A percentile compares a stretch with the other conserved stretches of the same genome.
These are phyloP conservation scores for Nicotiana knightiana DNA, from an alignment of 257 asterid genomes.

Conservation along the genomic window DNA sequence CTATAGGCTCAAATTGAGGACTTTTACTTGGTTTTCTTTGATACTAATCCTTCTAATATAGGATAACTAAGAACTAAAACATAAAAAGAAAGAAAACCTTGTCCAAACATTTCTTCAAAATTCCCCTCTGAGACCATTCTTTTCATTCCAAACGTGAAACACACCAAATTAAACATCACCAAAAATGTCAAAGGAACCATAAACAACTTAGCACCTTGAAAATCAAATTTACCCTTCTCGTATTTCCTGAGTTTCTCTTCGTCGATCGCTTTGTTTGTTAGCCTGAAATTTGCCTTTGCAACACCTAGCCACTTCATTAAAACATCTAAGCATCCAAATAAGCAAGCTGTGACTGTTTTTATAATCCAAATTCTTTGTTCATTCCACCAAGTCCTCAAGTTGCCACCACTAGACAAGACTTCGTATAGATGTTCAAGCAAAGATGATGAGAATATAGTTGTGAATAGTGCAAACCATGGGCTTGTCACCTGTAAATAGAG, in stretches of 20 bases:
- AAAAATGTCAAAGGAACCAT: constrained; percentile 61
- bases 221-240: constrained; percentile 53
- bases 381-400: constrained; percentile 45
- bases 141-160: constrained; percentile 49
- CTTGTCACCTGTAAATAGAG: constrained; percentile 30
- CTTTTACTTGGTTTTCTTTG: constrained; percentile 41
- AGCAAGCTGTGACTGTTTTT: constrained; percentile 47
- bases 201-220: constrained; percentile 61
- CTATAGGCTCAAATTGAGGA: not conserved
- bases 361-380: constrained; percentile 55
- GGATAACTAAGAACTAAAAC: constrained; percentile 59
- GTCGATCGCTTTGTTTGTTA: constrained; percentile 56
- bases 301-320: constrained; percentile 32
- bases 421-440: constrained; percentile 35
- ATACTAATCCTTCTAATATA: constrained; percentile 52
- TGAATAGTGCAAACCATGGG: constrained; percentile 51
- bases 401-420: constrained; percentile 44
- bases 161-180: constrained; percentile 50
- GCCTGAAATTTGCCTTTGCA: constrained; percentile 47
- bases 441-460: constrained; percentile 36
- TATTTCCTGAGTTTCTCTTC: constrained; percentile 52
- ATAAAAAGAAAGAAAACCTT: constrained; percentile 43
- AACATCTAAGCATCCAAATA: constrained; percentile 49
- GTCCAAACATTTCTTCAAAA: constrained; percentile 60
- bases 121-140: constrained; percentile 35